Conservation (phyloP, 768 basidiomycete species). For the Dioszegia crocea region DNA sequence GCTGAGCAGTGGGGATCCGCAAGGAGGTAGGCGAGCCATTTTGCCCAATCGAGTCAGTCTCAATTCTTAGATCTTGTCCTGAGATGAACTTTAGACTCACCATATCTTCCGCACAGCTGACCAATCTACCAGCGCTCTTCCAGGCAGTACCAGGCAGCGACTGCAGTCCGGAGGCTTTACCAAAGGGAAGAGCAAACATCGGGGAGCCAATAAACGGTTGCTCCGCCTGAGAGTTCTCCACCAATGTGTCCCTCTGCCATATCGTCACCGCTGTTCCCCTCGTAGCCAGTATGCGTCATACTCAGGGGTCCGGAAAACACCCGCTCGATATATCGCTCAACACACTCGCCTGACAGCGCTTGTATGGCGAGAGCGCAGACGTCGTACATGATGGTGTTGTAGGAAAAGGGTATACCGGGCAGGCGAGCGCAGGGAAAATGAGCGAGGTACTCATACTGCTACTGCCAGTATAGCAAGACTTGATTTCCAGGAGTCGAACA, state of each 20-base stretch:
- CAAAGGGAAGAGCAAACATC: not conserved
- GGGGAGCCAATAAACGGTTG: not conserved
- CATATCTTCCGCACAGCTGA: not conserved
- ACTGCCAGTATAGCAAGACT: not conserved
- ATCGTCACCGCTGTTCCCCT: not conserved
- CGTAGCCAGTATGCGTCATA: not conserved
- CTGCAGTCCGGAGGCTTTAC: not conserved
- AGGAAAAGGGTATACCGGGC: not conserved
- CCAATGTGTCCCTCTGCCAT: not conserved
- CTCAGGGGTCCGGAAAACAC: not conserved
- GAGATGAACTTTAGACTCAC: not conserved
- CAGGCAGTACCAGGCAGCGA: not conserved
- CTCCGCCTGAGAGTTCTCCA: not conserved
- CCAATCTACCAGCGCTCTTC: not conserved
- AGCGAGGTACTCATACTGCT: slow-evolving; percentile 1
- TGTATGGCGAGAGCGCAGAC: not conserved
- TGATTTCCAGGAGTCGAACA: not conserved
- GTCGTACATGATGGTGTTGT: not conserved
- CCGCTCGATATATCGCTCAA: not conserved
- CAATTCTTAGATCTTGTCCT: not conserved
- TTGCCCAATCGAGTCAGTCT: not conserved
- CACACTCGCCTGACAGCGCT: not conserved
- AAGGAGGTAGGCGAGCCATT: slow-evolving; percentile 2
- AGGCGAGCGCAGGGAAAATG: not conserved
- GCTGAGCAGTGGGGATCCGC: not conserved